These are phyloP conservation scores for Phaeolepiota aurea DNA, from an alignment of 768 basidiomycete species.

Conservation along the genomic window DNA sequence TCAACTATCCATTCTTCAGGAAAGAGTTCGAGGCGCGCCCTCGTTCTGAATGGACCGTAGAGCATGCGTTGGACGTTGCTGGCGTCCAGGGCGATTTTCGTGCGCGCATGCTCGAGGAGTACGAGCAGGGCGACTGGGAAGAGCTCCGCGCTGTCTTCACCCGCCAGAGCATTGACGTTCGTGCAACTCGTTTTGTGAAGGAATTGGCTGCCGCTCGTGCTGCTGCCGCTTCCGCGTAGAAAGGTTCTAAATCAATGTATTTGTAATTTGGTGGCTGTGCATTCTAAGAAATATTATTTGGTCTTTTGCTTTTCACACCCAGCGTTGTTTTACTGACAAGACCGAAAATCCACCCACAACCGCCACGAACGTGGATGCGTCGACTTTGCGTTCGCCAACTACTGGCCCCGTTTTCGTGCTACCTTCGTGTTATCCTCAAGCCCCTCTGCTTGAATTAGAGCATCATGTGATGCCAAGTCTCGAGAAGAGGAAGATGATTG, in stretches of 20 bases:
- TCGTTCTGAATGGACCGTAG: background rate
- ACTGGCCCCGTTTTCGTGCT: no score
- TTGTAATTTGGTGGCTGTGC: background rate
- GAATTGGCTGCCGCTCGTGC: background rate
- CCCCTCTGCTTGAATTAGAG: no score
- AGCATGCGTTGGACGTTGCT: constrained; percentile 4
- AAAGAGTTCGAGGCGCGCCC: background rate
- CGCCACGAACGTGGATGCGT: no score
- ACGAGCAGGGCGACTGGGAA: background rate
- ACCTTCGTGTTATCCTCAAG: no score
- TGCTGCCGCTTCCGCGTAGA: no score
- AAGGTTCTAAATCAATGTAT: background rate
- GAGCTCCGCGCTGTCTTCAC: background rate
- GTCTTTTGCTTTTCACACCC: no score
- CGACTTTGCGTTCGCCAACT: no score
- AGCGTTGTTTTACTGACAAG: no score
- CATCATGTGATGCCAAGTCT: no score
- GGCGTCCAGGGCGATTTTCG: constrained; percentile 3
- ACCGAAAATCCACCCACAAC: no score
- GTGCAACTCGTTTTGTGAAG: background rate
- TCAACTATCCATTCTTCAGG: constrained; percentile 8
- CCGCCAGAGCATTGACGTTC: background rate
- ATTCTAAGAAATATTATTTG: background rate
- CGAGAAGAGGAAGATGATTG: no score
- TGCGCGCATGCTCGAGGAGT: background rate